A percentile compares a stretch with the other conserved stretches of the same genome.
phyloP scores from a whole-genome alignment of 768 basidiomycete genomes.

The Austroboletus eburneus region DNA sequence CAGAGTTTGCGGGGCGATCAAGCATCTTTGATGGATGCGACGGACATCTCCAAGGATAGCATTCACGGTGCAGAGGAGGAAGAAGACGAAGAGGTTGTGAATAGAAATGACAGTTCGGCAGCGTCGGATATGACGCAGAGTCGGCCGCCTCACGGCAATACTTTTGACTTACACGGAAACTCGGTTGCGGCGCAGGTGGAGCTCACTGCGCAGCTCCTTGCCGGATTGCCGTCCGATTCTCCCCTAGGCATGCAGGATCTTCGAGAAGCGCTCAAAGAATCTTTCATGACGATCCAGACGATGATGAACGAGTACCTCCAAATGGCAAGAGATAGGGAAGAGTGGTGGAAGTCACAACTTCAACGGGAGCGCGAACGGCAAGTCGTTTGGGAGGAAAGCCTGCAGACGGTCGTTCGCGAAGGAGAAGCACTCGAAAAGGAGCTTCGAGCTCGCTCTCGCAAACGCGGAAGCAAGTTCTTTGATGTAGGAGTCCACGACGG shows the following conservation, averaged over 20 bases:
- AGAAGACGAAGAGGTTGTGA: slow-evolving; percentile 28
- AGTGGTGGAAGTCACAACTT: slow-evolving; percentile 67
- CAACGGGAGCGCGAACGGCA: slow-evolving; percentile 61
- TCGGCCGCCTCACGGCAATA: slow-evolving; percentile 52
- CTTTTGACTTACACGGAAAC: slow-evolving; percentile 67
- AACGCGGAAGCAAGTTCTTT: slow-evolving; percentile 56
- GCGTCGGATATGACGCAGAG: slow-evolving; percentile 37
- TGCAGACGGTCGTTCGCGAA: slow-evolving; percentile 80
- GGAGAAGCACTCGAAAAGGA: slow-evolving; percentile 82
- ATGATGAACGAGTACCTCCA: slow-evolving; percentile 64
- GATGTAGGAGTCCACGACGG: slow-evolving; percentile 30
- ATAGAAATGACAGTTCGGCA: slow-evolving; percentile 44
- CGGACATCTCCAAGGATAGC: slow-evolving; percentile 18
- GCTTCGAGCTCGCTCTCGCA: slow-evolving; percentile 56
- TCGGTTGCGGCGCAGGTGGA: slow-evolving; percentile 74
- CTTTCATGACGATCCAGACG: slow-evolving; percentile 49
- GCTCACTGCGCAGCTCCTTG: slow-evolving; percentile 61
- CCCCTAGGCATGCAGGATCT: slow-evolving; percentile 30
- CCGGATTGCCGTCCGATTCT: slow-evolving; percentile 36
- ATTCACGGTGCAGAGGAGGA: slow-evolving; percentile 27
- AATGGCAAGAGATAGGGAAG: slow-evolving; percentile 76
- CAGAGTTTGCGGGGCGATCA: slow-evolving; percentile 23
- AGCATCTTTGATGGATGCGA: slow-evolving; percentile 20
- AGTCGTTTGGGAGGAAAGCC: slow-evolving; percentile 84
- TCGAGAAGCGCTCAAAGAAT: slow-evolving; percentile 56